Percentiles rank a stretch among this genome's conserved stretches.
Conservation (phyloP, 805 yeast species). For the Lachancea waltii region DNA sequence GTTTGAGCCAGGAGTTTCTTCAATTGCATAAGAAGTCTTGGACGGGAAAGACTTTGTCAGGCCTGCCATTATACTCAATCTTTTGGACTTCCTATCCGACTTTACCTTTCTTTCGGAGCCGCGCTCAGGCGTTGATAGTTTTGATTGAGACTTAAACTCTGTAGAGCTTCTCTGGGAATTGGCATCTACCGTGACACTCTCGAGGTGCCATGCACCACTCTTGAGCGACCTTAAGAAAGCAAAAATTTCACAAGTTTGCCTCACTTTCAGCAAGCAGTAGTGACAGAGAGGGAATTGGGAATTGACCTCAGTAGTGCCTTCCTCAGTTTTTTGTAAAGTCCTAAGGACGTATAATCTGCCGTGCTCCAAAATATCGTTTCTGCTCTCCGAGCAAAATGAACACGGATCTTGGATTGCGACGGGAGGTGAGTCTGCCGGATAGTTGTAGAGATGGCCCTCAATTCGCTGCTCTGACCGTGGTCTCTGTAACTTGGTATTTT, state of each 20-base stretch:
- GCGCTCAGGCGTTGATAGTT: neutral
- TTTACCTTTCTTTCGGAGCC: conserved; percentile 9
- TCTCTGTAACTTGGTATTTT: neutral
- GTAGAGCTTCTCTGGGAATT: too few species aligned
- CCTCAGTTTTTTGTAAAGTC: conserved; percentile 34
- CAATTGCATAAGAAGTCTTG: conserved; percentile 15
- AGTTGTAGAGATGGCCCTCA: conserved; percentile 37
- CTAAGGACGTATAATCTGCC: conserved; percentile 70
- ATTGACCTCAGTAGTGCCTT: conserved; percentile 24
- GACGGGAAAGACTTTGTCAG: conserved; percentile 13
- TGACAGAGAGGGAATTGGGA: conserved; percentile 67
- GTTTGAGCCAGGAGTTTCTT: conserved; percentile 9
- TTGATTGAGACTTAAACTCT: conserved; percentile 8
- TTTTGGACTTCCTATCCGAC: conserved; percentile 20
- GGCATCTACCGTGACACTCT: conserved; percentile 30
- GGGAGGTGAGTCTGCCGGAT: conserved; percentile 50
- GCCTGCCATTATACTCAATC: conserved; percentile 27
- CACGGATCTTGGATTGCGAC: conserved; percentile 73
- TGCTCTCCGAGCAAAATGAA: conserved; percentile 74
- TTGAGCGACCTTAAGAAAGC: conserved; percentile 65
- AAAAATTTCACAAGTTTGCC: conserved; percentile 78
- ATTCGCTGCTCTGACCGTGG: conserved; percentile 10
- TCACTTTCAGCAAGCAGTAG: conserved; percentile 68
- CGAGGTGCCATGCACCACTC: conserved; percentile 54
- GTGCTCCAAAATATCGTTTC: conserved; percentile 66